These are phyloP conservation scores for Fusarium secorum DNA, from an alignment of 2,329 filamentous ascomycete genomes.

Conservation along the genomic window DNA sequence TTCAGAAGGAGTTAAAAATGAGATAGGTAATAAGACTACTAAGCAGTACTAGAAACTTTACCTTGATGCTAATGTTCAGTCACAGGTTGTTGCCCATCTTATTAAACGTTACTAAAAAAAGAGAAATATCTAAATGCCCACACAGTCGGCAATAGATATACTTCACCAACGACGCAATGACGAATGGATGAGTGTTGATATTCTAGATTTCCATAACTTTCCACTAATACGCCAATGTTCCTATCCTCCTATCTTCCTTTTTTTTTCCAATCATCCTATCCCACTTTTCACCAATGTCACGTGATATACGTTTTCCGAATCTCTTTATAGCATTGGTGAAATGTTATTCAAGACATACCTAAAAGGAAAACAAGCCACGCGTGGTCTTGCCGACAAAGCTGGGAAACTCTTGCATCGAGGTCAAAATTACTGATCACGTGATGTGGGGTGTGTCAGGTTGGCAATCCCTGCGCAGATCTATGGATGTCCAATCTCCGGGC, in stretches of 20 bases:
- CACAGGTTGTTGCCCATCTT: too few species aligned
- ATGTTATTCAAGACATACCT: too few species aligned
- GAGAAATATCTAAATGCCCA: too few species aligned
- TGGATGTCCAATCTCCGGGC: neutral
- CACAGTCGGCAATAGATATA: too few species aligned
- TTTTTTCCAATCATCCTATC: neutral
- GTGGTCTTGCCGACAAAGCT: rapidly evolving
- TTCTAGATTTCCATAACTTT: too few species aligned
- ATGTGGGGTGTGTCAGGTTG: neutral
- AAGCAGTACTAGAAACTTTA: neutral
- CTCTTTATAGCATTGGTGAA: too few species aligned
- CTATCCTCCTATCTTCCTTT: neutral
- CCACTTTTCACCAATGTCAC: neutral
- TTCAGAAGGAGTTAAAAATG: too few species aligned
- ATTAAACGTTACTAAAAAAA: too few species aligned
- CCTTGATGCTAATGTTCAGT: too few species aligned
- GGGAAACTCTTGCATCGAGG: rapidly evolving
- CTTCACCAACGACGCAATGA: too few species aligned
- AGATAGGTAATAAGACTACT: neutral
- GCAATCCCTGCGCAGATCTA: neutral
- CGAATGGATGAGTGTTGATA: too few species aligned
- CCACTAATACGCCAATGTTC: too few species aligned
- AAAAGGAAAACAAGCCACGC: neutral
- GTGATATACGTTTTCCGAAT: rapidly evolving
- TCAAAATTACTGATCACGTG: neutral